Evolutionary conservation across 306 rosid species (phyloP), one percentile per base, ranked within the genome.

Genomic region (Quercus agrifolia): DNA sequence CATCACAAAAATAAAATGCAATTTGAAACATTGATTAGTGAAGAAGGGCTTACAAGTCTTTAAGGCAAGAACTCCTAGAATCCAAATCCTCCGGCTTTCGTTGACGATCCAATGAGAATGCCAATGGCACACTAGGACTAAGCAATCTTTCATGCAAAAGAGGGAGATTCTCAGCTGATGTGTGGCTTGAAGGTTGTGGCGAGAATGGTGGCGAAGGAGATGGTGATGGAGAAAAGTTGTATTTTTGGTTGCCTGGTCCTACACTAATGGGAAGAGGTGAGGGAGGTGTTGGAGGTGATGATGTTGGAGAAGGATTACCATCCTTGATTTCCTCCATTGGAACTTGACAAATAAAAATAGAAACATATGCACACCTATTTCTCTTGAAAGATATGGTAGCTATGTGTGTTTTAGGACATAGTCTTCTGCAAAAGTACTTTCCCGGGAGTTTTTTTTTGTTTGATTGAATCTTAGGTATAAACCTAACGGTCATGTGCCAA

Each of bases 211-310:
- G 90, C 0, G 97, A 91, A 12, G 86, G 72, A 17, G 92, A 61
- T 8, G 97, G 87, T 31, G 94, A 93, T 6, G 82, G 73, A 2
- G 94, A 86, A 89, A 93, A 79, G 79, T 82, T 51, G 86, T 93
- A 91, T 78, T 49, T 83, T 27, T 66, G 69, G 79, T 88, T 81
- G 77, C 94, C 92, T 2, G 96, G 90, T 33, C 89, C 97, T 38
- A 85, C 86, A 79, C 97, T 93, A 27, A 89, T 68, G 52, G 94
- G 96, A 77, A 93, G 93, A 12, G 97, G 94, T 1, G 96, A 91
- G 46, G 96, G 91, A 83, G 96, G 97, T 56, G 97, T 88, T 9
- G 93, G 93, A 79, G 96, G 96, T 73, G 97, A 93, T 62, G 93
- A 89, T 73, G 91, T 70, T 76, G 93, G 85, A 83, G 92, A 90